phyloP scores from a whole-genome alignment of 2,329 filamentous ascomycete species.

The Aspergillus fumigatus region DNA sequence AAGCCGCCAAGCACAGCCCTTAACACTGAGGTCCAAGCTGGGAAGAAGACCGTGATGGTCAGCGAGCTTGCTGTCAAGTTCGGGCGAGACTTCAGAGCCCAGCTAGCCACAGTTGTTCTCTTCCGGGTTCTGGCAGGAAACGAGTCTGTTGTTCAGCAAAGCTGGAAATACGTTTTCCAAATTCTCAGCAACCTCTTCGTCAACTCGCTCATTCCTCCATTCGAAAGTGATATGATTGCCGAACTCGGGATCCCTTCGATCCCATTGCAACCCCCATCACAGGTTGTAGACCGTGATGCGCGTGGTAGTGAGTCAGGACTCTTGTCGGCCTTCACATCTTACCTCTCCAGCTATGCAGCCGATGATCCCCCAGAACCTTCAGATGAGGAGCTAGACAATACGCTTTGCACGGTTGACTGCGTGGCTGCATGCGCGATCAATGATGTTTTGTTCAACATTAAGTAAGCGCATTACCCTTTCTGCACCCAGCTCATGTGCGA shows the following conservation, averaged over 20 bases:
- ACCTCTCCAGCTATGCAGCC: constrained; percentile 97
- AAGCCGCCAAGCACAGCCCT: constrained; percentile 74
- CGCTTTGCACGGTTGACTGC: constrained; percentile 88
- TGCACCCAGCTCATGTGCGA: constrained; percentile 9
- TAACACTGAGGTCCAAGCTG: constrained; percentile 93
- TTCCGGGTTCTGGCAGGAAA: constrained; percentile 88
- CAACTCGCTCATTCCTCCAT: constrained; percentile 84
- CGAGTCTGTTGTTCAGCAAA: constrained; percentile 67
- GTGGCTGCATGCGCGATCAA: constrained; percentile 84
- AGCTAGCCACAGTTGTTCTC: constrained; percentile 89
- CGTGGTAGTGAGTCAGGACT: constrained; percentile 76
- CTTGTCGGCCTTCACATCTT: constrained; percentile 91
- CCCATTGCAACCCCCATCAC: constrained; percentile 83
- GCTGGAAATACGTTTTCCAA: constrained; percentile 63
- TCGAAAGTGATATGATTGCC: constrained; percentile 62
- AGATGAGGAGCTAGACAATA: constrained; percentile 94
- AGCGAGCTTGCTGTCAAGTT: constrained; percentile 96
- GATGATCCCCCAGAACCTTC: constrained; percentile 97
- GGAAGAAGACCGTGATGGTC: constrained; percentile 93
- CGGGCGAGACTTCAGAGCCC: constrained; percentile 86
- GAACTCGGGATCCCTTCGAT: constrained; percentile 72
- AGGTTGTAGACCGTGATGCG: constrained; percentile 83
- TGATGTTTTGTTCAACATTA: constrained; percentile 76
- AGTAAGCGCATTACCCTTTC: constrained; percentile 49
- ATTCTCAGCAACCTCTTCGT: constrained; percentile 96